Percentiles rank a stretch among this genome's conserved stretches.
These are phyloP conservation scores for Strobilomyces dryophilus DNA, from an alignment of 768 basidiomycete genomes.

Conservation along the genomic window DNA sequence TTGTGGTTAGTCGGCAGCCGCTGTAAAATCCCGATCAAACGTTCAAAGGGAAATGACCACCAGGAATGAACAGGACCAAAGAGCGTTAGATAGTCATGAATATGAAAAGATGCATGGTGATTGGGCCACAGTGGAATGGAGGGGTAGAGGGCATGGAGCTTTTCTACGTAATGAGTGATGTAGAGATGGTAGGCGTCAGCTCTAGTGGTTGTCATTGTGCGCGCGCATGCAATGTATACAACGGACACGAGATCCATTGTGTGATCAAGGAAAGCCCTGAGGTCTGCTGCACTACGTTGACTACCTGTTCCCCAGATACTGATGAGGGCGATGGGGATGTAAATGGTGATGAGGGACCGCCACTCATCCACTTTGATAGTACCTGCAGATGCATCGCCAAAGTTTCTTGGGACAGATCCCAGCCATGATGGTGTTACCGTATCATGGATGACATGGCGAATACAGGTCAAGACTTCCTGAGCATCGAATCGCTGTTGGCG, in stretches of 20 bases:
- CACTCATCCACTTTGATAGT: slow-evolving; percentile 1
- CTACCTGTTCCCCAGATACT: background rate
- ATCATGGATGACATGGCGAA: background rate
- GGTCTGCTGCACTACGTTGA: background rate
- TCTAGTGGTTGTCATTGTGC: slow-evolving; percentile 5
- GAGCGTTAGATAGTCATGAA: slow-evolving; percentile 30
- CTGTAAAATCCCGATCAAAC: slow-evolving; percentile 22
- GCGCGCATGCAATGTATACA: slow-evolving; percentile 16
- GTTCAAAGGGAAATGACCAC: slow-evolving; percentile 28
- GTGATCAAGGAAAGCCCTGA: slow-evolving; percentile 7
- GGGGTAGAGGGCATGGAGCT: slow-evolving; percentile 19
- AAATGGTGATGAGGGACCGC: background rate
- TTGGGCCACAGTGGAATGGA: no score
- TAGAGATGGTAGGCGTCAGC: slow-evolving; percentile 7
- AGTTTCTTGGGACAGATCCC: background rate
- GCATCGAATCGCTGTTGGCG: no score
- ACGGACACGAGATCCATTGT: slow-evolving; percentile 31
- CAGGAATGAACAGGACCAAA: slow-evolving; percentile 37
- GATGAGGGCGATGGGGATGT: background rate
- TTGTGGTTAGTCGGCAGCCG: slow-evolving; percentile 20
- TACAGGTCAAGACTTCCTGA: background rate
- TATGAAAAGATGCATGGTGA: slow-evolving; percentile 6
- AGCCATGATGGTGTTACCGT: background rate
- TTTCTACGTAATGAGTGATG: slow-evolving; percentile 22
- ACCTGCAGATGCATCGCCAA: background rate